Base-by-base conservation (phyloP, 441 rosid genomes). In the Corymbia citriodora region DNA sequence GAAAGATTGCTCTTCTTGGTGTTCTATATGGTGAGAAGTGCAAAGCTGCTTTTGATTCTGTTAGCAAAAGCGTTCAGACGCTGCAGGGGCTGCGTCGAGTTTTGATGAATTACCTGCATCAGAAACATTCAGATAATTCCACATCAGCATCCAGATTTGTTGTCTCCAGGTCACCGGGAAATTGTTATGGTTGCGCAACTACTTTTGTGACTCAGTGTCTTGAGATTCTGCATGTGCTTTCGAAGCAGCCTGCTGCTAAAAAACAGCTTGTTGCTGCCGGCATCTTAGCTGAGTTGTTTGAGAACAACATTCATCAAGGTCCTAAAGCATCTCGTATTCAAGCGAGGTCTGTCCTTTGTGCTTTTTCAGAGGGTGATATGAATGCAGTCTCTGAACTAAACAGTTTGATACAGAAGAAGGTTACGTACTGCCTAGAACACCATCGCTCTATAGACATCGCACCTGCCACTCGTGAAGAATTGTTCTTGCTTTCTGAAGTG, bases 1-100 rank as follows among this genome's bases (percentile, higher is more conserved):
- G 99, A 50, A 99, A 98, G 94, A 97, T 99, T 92, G 99, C 99
- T 90, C 99, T 98, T 93, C 98, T 99, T 91, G 99, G 99, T 93
- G 99, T 99, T 89, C 95, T 99, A 65, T 99, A 99, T 93, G 99
- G 99, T 94, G 99, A 99, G 94, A 99, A 99, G 93, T 99, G 99
- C 96, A 99, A 99, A 94, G 99, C 99, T 93, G 99, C 99, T 92
- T 99, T 99, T 95, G 99, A 98, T 94, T 99, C 99, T 92, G 99
- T 99, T 90, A 98, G 99, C 96, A 99, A 99, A 95, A 99, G 99
- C 94, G 99, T 99, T 87, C 99, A 99, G 96, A 99, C 99, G 19
- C 96, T 99, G 89, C 99, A 99, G 94, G 99, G 99, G 88, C 97
- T 99, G 93, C 99, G 99, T 89, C 94, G 97, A 89, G 99, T 98